Evolutionary conservation across 148 eudicot genomes (phyloP).

Genomic region (Spergularia bocconei): DNA sequence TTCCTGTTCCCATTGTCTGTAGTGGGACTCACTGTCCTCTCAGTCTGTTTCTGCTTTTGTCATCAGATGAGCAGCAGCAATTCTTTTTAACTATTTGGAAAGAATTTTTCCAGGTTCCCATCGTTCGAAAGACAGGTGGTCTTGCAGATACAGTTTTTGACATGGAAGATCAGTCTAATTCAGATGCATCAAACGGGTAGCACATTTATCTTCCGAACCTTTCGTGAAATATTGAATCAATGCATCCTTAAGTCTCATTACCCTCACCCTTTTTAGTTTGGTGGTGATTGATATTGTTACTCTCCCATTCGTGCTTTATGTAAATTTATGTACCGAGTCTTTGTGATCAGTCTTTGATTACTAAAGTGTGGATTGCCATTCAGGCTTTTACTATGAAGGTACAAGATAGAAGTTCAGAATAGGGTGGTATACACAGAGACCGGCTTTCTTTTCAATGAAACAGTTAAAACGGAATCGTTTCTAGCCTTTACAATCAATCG

Average conservation of each 20-base stretch:
- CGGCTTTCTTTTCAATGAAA: too few species aligned
- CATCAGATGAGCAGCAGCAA: not conserved
- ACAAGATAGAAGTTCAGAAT: too few species aligned
- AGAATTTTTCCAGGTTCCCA: constrained; percentile 50
- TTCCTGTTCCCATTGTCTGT: not conserved
- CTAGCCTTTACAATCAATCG: too few species aligned
- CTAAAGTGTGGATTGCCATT: too few species aligned
- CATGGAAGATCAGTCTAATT: constrained; percentile 58
- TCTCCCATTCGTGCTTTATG: not conserved
- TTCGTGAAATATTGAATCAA: not conserved
- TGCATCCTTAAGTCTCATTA: not conserved
- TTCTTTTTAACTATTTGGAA: too few species aligned
- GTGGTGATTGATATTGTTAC: not conserved
- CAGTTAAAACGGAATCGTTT: too few species aligned
- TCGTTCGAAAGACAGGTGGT: constrained; percentile 88
- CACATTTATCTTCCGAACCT: not conserved
- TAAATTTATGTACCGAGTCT: too few species aligned
- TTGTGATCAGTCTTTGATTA: too few species aligned
- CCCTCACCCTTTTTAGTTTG: not conserved
- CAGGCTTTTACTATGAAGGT: too few species aligned
- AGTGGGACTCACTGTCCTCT: not conserved
- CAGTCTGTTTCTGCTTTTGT: not conserved
- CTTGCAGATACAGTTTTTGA: constrained; percentile 93
- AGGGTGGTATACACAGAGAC: too few species aligned
- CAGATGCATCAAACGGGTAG: constrained; percentile 70